Conservation (phyloP, 2,329 filamentous ascomycete species). For the Epichloe sylvatica region DNA sequence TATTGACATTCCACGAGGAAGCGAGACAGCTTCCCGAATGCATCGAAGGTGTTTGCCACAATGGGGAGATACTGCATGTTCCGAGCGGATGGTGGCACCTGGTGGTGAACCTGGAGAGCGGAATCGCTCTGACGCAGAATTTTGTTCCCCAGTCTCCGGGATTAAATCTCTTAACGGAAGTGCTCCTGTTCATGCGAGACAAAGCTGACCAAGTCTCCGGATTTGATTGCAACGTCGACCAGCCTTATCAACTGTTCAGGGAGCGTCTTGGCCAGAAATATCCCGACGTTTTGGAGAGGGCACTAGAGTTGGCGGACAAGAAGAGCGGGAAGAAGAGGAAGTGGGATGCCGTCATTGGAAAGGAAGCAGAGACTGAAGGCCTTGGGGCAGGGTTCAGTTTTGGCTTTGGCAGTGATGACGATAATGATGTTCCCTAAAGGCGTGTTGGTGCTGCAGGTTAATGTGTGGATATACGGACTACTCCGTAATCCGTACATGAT, state of each 20-base stretch:
- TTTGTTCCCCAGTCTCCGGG: conserved; percentile 59
- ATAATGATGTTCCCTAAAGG: conserved; percentile 29
- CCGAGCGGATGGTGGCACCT: conserved; percentile 96
- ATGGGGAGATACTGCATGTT: conserved; percentile 82
- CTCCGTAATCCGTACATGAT: neutral
- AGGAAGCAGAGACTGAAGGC: conserved; percentile 19
- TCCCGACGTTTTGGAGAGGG: conserved; percentile 53
- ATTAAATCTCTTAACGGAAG: conserved; percentile 50
- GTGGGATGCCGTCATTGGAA: conserved; percentile 63
- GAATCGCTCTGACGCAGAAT: conserved; percentile 87
- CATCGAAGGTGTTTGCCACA: conserved; percentile 67
- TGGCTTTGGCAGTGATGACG: conserved; percentile 33
- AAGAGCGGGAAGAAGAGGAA: conserved; percentile 60
- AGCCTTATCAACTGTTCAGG: conserved; percentile 65
- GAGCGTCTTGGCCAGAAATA: conserved; percentile 48
- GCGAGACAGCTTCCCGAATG: conserved; percentile 65
- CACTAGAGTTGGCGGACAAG: conserved; percentile 49
- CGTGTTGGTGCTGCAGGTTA: too few relatives aligned
- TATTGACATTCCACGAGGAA: conserved; percentile 75
- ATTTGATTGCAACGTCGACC: conserved; percentile 55
- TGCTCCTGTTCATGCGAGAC: conserved; percentile 66
- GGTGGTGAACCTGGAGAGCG: conserved; percentile 74
- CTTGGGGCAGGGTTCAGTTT: conserved; percentile 35
- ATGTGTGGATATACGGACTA: too few relatives aligned
- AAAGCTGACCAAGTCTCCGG: conserved; percentile 79